phyloP scores from a whole-genome alignment of 768 basidiomycete genomes.

The Gloeophyllum trabeum region DNA sequence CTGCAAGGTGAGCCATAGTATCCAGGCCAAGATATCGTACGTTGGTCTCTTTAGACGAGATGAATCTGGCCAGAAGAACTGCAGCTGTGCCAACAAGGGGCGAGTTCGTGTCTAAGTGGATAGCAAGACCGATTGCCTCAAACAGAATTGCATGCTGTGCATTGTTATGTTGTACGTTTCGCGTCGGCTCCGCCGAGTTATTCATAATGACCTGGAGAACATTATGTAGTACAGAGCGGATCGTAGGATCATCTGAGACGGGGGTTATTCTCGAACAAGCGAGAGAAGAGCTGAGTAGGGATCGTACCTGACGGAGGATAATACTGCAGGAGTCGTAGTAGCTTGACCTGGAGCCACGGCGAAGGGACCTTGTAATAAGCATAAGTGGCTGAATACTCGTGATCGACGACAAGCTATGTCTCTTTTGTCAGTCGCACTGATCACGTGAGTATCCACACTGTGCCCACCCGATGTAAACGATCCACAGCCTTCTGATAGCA shows the following conservation, averaged over 20 bases:
- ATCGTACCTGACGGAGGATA: constrained; percentile 85
- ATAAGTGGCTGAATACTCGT: constrained; percentile 82
- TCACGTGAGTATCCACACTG: no score
- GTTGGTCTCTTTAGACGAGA: constrained; percentile 97
- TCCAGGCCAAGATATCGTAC: constrained; percentile 95
- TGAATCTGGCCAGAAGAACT: constrained; percentile 87
- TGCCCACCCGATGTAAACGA: constrained; percentile 65
- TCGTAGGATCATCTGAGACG: constrained; percentile 65
- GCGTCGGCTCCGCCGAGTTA: constrained; percentile 79
- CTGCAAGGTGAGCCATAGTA: constrained; percentile 97
- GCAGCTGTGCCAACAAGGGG: constrained; percentile 83
- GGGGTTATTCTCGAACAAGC: background rate
- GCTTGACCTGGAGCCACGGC: constrained; percentile 96
- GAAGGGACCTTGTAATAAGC: constrained; percentile 97
- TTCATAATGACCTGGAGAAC: constrained; percentile 88
- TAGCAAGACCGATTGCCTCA: constrained; percentile 93
- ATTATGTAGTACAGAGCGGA: constrained; percentile 65
- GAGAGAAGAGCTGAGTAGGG: no score
- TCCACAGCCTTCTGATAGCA: constrained; percentile 95
- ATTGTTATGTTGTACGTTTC: constrained; percentile 97
- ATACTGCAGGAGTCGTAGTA: constrained; percentile 86
- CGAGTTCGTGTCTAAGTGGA: constrained; percentile 89
- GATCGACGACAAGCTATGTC: constrained; percentile 84
- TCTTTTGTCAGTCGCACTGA: no score
- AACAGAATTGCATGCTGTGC: constrained; percentile 98